These are phyloP conservation scores for Teunomyces stri DNA, from an alignment of 805 yeast species.

Conservation along the genomic window DNA sequence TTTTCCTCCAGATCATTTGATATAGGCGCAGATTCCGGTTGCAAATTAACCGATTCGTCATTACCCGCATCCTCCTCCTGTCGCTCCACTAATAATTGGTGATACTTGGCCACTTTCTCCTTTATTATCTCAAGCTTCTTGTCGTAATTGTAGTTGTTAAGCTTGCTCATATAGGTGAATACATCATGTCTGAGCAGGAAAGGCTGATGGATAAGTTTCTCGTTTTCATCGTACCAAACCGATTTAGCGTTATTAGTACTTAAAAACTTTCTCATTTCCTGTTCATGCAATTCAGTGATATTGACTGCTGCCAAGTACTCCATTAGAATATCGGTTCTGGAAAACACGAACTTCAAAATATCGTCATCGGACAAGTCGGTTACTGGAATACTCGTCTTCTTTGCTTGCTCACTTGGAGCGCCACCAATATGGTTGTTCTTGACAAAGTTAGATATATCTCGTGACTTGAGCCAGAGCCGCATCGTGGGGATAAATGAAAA, in stretches of 20 bases:
- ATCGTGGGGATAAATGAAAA: constrained; percentile 51
- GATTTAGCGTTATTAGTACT: constrained; percentile 7
- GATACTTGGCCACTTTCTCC: background rate
- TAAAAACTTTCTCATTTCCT: constrained; percentile 19
- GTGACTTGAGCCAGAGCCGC: constrained; percentile 49
- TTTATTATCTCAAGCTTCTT: background rate
- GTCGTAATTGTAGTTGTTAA: background rate
- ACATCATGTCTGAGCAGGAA: constrained; percentile 14
- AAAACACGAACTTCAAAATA: constrained; percentile 23
- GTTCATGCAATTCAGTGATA: constrained; percentile 32
- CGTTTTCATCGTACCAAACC: constrained; percentile 7
- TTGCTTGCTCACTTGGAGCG: background rate
- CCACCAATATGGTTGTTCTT: constrained; percentile 7
- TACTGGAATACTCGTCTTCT: constrained; percentile 4
- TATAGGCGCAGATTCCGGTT: background rate
- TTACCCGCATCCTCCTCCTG: background rate
- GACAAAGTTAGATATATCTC: constrained; percentile 6
- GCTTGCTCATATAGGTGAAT: constrained; percentile 6
- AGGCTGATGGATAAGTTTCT: constrained; percentile 4
- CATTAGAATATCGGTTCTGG: constrained; percentile 23
- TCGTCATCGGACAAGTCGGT: constrained; percentile 18
- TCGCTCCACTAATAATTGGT: background rate
- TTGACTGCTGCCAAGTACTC: constrained; percentile 28
- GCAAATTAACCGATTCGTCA: background rate
- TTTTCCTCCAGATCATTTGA: background rate